These are phyloP conservation scores for Carallia pectinifolia DNA, from an alignment of 345 rosid genomes.

Conservation along the genomic window DNA sequence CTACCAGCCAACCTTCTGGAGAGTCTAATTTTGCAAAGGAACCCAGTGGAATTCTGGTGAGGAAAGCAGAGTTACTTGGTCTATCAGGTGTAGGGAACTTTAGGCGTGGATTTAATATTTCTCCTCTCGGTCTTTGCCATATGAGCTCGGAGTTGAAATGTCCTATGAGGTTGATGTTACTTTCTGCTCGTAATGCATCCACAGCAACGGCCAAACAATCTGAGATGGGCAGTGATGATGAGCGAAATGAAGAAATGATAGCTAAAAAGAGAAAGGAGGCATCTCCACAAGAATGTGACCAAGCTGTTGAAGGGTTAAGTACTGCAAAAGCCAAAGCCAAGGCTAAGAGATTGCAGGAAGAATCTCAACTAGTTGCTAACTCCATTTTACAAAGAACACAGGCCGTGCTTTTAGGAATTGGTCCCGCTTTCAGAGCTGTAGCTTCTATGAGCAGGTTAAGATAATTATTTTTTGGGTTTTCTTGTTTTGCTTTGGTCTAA, in stretches of 20 bases:
- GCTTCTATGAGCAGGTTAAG: slow-evolving; percentile 82
- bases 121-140: slow-evolving; percentile 19
- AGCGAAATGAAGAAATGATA: slow-evolving; percentile 39
- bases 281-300: slow-evolving; percentile 77
- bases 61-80: slow-evolving; percentile 1
- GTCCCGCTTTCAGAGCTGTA: slow-evolving; percentile 68
- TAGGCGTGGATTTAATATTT: slow-evolving; percentile 25
- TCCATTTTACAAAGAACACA: slow-evolving; percentile 44
- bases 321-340: slow-evolving; percentile 62
- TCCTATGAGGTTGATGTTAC: slow-evolving; percentile 33
- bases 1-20: slow-evolving; percentile 9
- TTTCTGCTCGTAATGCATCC: slow-evolving; percentile 47
- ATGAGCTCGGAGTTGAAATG: slow-evolving; percentile 27
- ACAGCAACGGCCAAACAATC: slow-evolving; percentile 59
- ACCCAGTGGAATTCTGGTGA: slow-evolving; percentile 4
- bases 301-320: slow-evolving; percentile 70
- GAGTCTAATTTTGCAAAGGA: slow-evolving; percentile 21
- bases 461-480: neutral
- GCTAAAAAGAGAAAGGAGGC: slow-evolving; percentile 56
- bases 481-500: neutral
- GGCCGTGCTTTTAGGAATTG: slow-evolving; percentile 47
- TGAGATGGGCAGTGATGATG: slow-evolving; percentile 53
- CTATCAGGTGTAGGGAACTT: slow-evolving; percentile 26
- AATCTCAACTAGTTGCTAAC: slow-evolving; percentile 41
- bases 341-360: slow-evolving; percentile 52